phyloP scores from a whole-genome alignment of 2,329 filamentous ascomycete species.

The Talaromyces sp. region DNA sequence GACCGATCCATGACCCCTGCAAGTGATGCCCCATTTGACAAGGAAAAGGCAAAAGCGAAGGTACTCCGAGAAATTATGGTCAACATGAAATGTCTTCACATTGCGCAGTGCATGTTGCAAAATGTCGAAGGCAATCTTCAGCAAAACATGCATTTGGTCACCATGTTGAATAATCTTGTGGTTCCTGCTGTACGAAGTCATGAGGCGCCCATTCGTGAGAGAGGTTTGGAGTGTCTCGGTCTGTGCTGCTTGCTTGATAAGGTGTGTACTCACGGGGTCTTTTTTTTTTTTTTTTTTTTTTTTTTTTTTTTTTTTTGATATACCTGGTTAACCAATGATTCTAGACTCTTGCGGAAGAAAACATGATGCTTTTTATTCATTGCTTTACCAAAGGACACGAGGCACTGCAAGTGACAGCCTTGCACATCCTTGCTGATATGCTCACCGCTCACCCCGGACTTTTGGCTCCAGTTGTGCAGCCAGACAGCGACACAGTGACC shows the following conservation, averaged over 20 bases:
- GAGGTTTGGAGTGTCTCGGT: conserved; percentile 82
- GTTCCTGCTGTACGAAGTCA: conserved; percentile 92
- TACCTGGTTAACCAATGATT: conserved; percentile 10
- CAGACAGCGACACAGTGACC: conserved; percentile 46
- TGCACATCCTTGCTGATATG: conserved; percentile 91
- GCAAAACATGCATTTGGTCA: conserved; percentile 83
- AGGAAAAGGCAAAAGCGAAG: conserved; percentile 63
- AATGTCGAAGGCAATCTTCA: conserved; percentile 86
- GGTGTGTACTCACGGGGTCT: conserved; percentile 32
- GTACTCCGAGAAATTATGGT: conserved; percentile 79
- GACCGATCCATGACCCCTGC: conserved; percentile 37
- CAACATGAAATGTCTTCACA: conserved; percentile 97
- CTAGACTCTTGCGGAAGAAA: conserved; percentile 79
- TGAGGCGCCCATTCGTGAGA: conserved; percentile 85
- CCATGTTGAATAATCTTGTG: conserved; percentile 96
- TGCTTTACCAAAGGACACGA: conserved; percentile 93
- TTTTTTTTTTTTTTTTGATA: too few species aligned
- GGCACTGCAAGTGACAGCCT: conserved; percentile 77
- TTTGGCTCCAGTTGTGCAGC: conserved; percentile 51
- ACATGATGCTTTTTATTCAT: conserved; percentile 87
- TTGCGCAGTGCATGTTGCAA: conserved; percentile 94
- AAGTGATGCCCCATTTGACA: conserved; percentile 50
- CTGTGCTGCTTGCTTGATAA: conserved; percentile 88
- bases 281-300: too few species aligned
- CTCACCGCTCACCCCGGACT: conserved; percentile 81